Evolutionary conservation across 805 yeast species (phyloP), one percentile per base, ranked within the genome.

Genomic region (Yarrowia sp.): DNA sequence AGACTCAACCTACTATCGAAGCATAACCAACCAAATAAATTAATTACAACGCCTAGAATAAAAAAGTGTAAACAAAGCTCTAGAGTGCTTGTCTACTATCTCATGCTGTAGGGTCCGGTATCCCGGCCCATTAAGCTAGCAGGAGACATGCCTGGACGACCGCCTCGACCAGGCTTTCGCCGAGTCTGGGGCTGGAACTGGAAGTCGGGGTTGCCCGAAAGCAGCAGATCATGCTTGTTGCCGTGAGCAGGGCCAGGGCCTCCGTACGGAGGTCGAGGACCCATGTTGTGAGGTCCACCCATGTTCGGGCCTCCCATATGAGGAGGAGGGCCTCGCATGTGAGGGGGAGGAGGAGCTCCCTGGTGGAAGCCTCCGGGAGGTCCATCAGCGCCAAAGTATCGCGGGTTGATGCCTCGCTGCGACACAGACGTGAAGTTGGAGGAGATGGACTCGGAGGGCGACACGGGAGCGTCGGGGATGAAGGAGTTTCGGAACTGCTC

Each of bases 341-440:
- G 41, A 25, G 63, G 66, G 12, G 51, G 60, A 24, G 51, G 62
- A 7, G 55, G 58, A 5, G 36, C 33, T 18, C 47, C 42, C 49
- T 38, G 49, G 62, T 33, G 61, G 65, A 32, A 44, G 46, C 31
- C 47, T 55, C 47, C 47, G 2, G 61, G 61, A 38, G 61, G 61
- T 10, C 47, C 61, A 14, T 38, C 47, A 38, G 46, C 47, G 1
- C 47, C 47, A 22, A 55, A 59, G 55, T 61, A 63, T 16, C 62
- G 38, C 10, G 66, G 66, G 39, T 63, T 66, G 36, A 59, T 38
- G 16, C 62, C 62, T 22, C 68, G 56, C 38, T 65, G 68, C 22
- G 68, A 66, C 49, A 66, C 61, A 14, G 67, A 64, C 3, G 69
- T 66, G 44, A 64, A 66, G 41, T 51, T 25, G 22, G 69, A 66